Evolutionary conservation across 139 green algal genomes (phyloP).

Genomic region (Mesotaenium endlicherianum): DNA sequence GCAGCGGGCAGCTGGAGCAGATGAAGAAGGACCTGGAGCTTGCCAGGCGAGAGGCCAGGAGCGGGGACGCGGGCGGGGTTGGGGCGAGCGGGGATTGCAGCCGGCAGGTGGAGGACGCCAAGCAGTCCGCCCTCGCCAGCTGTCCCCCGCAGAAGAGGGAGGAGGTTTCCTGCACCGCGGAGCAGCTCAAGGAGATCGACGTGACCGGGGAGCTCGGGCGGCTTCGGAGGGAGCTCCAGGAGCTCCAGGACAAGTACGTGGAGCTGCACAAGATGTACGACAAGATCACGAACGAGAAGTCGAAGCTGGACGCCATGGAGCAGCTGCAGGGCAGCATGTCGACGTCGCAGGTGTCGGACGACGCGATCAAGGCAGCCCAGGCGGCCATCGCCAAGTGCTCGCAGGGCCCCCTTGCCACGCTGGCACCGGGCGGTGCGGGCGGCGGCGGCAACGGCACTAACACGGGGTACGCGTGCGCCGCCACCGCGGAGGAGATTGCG

Average conservation of each 20-base stretch:
- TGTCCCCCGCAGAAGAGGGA: not conserved
- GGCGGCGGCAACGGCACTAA: not conserved
- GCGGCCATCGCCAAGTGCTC: not conserved
- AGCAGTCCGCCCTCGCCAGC: not conserved
- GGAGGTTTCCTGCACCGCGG: not conserved
- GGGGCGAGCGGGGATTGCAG: not conserved
- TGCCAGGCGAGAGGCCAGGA: not conserved
- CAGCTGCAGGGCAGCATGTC: not conserved
- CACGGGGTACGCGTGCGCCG: slow-evolving; percentile 21
- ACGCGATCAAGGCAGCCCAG: slow-evolving; percentile 9
- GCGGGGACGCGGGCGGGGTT: not conserved
- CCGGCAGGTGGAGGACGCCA: not conserved
- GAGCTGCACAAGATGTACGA: not conserved
- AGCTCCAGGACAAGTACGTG: not conserved
- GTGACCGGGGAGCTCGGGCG: not conserved
- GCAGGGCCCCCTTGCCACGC: not conserved
- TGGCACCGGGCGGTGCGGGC: not conserved
- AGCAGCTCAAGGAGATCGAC: not conserved
- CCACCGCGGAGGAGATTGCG: slow-evolving; percentile 26
- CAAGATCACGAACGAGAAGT: not conserved
- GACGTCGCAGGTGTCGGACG: not conserved
- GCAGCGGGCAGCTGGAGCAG: not conserved
- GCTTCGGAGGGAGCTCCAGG: not conserved
- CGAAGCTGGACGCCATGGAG: slow-evolving; percentile 8
- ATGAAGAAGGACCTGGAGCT: not conserved